phyloP scores from a whole-genome alignment of 208 protist genomes.

The Acanthamoeba healyi region DNA sequence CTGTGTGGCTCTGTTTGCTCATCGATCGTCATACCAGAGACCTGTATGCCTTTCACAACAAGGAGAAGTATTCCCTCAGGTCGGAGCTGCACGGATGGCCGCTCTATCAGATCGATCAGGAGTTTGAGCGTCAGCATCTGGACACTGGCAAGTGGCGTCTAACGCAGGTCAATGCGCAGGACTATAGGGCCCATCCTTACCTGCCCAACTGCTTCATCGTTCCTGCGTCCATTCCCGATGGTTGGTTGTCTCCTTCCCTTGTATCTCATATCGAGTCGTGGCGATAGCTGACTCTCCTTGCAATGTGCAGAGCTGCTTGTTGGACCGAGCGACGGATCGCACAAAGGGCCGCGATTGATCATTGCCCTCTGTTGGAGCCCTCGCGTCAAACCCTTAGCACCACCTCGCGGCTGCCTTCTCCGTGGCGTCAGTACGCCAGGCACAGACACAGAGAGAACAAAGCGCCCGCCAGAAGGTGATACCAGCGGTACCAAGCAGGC shows the following conservation, averaged over 20 bases:
- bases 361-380: constrained; percentile 7
- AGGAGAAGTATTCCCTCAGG: neutral
- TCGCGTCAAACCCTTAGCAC: neutral
- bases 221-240: neutral
- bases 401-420: neutral
- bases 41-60: constrained; percentile 64
- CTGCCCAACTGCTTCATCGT: constrained; percentile 28
- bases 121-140: constrained; percentile 16
- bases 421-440: neutral
- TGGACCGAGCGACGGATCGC: neutral
- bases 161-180: neutral
- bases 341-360: constrained; percentile 30
- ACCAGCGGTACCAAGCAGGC: neutral
- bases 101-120: neutral
- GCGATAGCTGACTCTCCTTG: neutral
- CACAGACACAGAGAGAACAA: neutral
- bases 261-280: neutral
- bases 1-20: neutral
- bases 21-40: neutral
- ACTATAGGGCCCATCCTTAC: neutral
- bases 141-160: neutral
- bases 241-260: neutral
- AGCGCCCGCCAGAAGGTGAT: neutral
- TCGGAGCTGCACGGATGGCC: constrained; percentile 62
- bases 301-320: neutral